These are phyloP conservation scores for Lichtheimia ramosa DNA, from an alignment of 371 early-diverging fungal genomes.

Conservation along the genomic window DNA sequence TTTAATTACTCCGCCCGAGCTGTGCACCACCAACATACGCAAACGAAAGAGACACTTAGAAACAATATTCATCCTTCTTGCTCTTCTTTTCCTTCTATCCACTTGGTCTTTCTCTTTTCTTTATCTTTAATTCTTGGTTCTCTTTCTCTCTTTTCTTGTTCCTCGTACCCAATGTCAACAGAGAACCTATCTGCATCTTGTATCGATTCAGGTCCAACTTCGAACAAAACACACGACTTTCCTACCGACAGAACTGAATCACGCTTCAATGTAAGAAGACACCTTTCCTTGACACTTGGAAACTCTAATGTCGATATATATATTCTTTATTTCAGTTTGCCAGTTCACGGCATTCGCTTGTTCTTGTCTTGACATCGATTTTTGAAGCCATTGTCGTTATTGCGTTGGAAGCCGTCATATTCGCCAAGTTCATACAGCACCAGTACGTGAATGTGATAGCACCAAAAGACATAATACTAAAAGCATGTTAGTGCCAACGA, in stretches of 20 bases:
- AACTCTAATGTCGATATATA: too few relatives aligned
- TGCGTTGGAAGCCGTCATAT: slow-evolving; percentile 64
- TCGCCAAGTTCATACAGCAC: slow-evolving; percentile 50
- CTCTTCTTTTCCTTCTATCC: too few relatives aligned
- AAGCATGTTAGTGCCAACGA: slow-evolving; percentile 17
- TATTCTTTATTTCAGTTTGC: neutral
- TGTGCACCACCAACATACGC: slow-evolving; percentile 23
- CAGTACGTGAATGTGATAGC: slow-evolving; percentile 8
- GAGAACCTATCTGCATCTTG: slow-evolving; percentile 3
- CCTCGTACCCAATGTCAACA: slow-evolving; percentile 5
- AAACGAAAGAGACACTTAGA: slow-evolving; percentile 8
- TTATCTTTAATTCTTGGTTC: too few relatives aligned
- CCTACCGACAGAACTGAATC: neutral
- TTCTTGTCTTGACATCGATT: slow-evolving; percentile 41
- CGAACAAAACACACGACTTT: slow-evolving; percentile 6
- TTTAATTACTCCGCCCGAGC: neutral
- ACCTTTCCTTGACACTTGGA: neutral
- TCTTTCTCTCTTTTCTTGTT: too few relatives aligned
- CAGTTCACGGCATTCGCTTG: slow-evolving; percentile 43
- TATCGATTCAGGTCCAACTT: slow-evolving; percentile 7
- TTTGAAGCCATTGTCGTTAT: slow-evolving; percentile 74
- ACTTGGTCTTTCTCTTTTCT: too few relatives aligned
- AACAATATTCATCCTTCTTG: too few relatives aligned
- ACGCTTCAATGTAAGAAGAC: neutral
- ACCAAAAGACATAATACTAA: neutral